Conservation (phyloP, 495 filamentous ascomycete species). For the Daldinia grandis region DNA sequence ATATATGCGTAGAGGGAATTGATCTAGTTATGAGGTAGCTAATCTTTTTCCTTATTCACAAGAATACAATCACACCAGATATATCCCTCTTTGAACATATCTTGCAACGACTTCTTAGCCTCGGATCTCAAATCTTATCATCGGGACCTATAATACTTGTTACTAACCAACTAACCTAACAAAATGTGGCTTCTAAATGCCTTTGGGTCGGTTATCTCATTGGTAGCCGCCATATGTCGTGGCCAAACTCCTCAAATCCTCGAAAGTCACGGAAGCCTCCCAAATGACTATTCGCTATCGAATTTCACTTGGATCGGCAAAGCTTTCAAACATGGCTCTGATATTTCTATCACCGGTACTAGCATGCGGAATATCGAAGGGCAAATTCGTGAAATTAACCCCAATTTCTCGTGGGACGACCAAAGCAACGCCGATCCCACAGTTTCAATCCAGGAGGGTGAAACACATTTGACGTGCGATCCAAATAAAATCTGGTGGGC, state of each 20-base stretch:
- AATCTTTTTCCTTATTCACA: background rate
- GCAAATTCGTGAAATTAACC: constrained; percentile 22
- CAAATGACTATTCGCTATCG: constrained; percentile 3
- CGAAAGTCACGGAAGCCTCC: background rate
- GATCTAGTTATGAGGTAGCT: background rate
- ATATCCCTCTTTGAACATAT: background rate
- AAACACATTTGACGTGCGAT: constrained; percentile 10
- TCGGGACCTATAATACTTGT: background rate
- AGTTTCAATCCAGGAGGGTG: no score
- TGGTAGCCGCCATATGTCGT: background rate
- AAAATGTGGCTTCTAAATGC: constrained; percentile 10
- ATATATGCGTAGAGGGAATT: background rate
- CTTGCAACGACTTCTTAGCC: background rate
- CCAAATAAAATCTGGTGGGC: constrained; percentile 31
- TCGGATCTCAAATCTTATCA: background rate
- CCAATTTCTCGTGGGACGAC: constrained; percentile 22
- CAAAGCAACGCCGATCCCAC: background rate
- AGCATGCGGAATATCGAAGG: constrained; percentile 25
- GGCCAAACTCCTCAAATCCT: background rate
- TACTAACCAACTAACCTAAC: background rate
- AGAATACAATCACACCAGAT: background rate
- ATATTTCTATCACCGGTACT: constrained; percentile 14
- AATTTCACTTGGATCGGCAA: constrained; percentile 30
- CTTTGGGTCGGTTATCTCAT: background rate
- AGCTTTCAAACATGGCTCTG: constrained; percentile 7